Base-by-base conservation (phyloP, 257 asterid species). In the Salvia splendens region DNA sequence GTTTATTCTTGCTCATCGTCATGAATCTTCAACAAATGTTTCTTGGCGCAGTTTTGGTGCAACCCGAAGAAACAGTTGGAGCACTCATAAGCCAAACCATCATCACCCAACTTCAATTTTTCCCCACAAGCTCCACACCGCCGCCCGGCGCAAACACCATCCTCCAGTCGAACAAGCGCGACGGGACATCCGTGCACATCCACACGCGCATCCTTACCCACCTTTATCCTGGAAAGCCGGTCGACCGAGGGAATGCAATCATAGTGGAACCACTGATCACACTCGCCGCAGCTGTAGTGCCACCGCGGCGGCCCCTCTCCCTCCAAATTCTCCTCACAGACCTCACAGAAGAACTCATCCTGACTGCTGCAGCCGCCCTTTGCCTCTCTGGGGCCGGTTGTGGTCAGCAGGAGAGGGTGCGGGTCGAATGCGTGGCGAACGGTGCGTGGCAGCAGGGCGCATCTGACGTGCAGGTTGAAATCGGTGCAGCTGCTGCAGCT, bases 191-290 rank as follows among this genome's bases (percentile, higher is more conserved):
- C 42, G 38, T 64, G 69, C 10, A 30, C 15, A 3, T 8, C 41
- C 9, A 36, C 33, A 8, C 33, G 50, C 16, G 38, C 4, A 16
- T 6, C 11, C 5, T n/a, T 30, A 28, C 50, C 65, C 11, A 59
- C 2, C 65, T 40, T 59, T 4, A 59, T 59, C 35, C 20, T 59
- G 1, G 65, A 38, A 2, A 36, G 65, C 0, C 30, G 50, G 16
- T 38, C 45, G 24, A 59, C 17, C 7, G n/a, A 15, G 12, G 65
- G 36, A 38, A 59, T 36, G 65, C 65, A 59, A 38, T 14, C 32
- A 40, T 38, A 20, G 45, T 59, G 65, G 15, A 59, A 59, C 28
- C 32, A 36, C 49, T 14, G 32, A 7, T 38, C 3, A 3, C 65
- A 59, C 4, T 59, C 15, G 3, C 28, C 8, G 45, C 65, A 59